These are phyloP conservation scores for Aspergillus mulundensis DNA, from an alignment of 495 filamentous ascomycete genomes.

Conservation along the genomic window DNA sequence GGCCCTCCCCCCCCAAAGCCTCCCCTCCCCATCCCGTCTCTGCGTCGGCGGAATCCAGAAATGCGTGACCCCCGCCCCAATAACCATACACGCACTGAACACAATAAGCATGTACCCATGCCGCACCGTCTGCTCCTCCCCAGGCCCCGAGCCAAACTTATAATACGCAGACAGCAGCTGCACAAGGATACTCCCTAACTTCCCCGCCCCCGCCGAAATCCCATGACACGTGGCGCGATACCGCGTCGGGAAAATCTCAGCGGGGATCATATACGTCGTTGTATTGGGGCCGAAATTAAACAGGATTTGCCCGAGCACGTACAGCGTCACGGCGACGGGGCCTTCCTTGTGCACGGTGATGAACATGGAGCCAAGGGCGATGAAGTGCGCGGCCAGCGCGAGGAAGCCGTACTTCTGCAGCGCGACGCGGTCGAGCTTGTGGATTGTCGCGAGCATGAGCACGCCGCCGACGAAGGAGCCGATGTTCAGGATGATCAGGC, in stretches of 20 bases:
- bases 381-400: conserved; percentile 44
- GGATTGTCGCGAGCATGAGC: conserved; percentile 40
- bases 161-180: conserved; percentile 49
- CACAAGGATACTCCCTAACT: conserved; percentile 55
- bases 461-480: conserved; percentile 46
- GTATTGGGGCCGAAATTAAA: conserved; percentile 64
- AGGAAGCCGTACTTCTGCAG: conserved; percentile 49
- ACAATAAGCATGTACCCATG: conserved; percentile 44
- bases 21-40: conserved; percentile 21
- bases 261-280: conserved; percentile 59
- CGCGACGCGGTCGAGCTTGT: conserved; percentile 44
- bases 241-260: conserved; percentile 59
- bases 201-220: conserved; percentile 51
- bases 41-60: conserved; percentile 43
- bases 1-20: conserved; percentile 38
- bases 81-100: conserved; percentile 44
- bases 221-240: conserved; percentile 56
- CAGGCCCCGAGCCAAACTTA: conserved; percentile 32
- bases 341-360: conserved; percentile 35
- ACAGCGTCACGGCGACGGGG: conserved; percentile 49
- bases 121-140: conserved; percentile 30
- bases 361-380: conserved; percentile 48
- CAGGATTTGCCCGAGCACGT: conserved; percentile 56
- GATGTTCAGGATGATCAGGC: conserved; percentile 39
- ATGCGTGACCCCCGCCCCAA: conserved; percentile 43